Percentiles rank a stretch among this genome's conserved stretches.
These are phyloP conservation scores for Piloderma croceum DNA, from an alignment of 768 basidiomycete species.

Conservation along the genomic window DNA sequence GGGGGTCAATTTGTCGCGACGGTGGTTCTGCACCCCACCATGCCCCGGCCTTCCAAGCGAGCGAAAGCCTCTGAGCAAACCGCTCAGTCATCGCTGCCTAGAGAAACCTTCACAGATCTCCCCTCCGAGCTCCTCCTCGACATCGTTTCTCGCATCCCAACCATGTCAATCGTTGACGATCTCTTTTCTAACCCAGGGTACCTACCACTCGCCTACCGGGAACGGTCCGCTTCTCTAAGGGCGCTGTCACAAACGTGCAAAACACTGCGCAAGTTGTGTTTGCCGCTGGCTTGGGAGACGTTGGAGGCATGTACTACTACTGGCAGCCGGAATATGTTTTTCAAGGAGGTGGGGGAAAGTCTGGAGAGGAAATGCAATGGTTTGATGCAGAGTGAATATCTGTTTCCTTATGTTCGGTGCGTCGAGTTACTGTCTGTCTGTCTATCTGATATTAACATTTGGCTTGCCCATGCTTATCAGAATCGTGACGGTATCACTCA, in stretches of 20 bases:
- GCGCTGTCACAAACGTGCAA: conserved; percentile 17
- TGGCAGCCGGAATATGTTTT: background rate
- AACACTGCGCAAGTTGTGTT: conserved; percentile 13
- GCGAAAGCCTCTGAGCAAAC: no score
- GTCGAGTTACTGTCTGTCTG: no score
- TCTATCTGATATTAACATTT: conserved; percentile 1
- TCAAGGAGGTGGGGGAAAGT: conserved; percentile 7
- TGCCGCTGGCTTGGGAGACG: conserved; percentile 13
- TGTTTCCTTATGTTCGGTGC: no score
- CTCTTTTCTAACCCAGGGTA: no score
- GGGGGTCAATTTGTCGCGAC: no score
- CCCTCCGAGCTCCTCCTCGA: conserved; percentile 22
- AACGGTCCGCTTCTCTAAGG: conserved; percentile 7
- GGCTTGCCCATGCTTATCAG: conserved; percentile 5
- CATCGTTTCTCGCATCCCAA: conserved; percentile 17
- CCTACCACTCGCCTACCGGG: conserved; percentile 4
- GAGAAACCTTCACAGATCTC: no score
- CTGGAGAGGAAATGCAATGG: conserved; percentile 3
- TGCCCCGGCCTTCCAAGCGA: no score
- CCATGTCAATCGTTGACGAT: no score
- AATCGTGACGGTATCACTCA: conserved; percentile 23
- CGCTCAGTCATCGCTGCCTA: no score
- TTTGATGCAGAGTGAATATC: background rate
- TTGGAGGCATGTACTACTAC: conserved; percentile 18
- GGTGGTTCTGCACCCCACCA: no score